A percentile compares a stretch with the other conserved stretches of the same genome.
Evolutionary conservation across 768 basidiomycete genomes (phyloP).

Genomic region (Melanogaster broomeanus): DNA sequence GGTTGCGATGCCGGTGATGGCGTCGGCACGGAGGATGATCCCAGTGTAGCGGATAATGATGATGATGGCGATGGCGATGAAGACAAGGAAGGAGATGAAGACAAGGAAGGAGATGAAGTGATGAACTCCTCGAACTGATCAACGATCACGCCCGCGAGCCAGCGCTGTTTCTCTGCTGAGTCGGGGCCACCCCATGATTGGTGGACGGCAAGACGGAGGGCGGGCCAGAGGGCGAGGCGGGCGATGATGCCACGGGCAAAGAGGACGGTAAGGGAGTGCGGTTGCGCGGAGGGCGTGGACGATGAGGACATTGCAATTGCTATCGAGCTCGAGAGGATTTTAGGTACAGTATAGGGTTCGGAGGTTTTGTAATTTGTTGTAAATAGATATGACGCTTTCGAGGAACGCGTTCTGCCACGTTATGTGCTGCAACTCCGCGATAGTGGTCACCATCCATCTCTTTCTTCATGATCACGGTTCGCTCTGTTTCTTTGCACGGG

Average conservation of each 20-base stretch:
- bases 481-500: too few relatives aligned
- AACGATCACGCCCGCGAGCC: slow-evolving; percentile 81
- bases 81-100: background rate
- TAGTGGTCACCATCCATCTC: too few relatives aligned
- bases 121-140: slow-evolving; percentile 70
- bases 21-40: background rate
- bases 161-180: slow-evolving; percentile 71
- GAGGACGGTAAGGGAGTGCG: slow-evolving; percentile 54
- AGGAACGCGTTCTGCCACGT: too few relatives aligned
- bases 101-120: slow-evolving; percentile 27
- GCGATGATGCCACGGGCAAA: slow-evolving; percentile 89
- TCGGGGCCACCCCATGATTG: slow-evolving; percentile 86
- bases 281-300: slow-evolving; percentile 12
- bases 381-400: too few relatives aligned
- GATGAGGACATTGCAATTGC: background rate
- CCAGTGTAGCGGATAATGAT: background rate
- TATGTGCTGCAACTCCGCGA: too few relatives aligned
- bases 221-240: slow-evolving; percentile 82
- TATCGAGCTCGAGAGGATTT: too few relatives aligned
- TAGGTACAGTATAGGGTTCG: too few relatives aligned
- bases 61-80: background rate
- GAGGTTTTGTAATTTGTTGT: too few relatives aligned
- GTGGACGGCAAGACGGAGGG: slow-evolving; percentile 82
- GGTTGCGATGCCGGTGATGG: background rate
- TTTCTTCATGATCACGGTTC: too few relatives aligned